phyloP scores from a whole-genome alignment of 2,329 filamentous ascomycete species.

The Botrytis medusae region DNA sequence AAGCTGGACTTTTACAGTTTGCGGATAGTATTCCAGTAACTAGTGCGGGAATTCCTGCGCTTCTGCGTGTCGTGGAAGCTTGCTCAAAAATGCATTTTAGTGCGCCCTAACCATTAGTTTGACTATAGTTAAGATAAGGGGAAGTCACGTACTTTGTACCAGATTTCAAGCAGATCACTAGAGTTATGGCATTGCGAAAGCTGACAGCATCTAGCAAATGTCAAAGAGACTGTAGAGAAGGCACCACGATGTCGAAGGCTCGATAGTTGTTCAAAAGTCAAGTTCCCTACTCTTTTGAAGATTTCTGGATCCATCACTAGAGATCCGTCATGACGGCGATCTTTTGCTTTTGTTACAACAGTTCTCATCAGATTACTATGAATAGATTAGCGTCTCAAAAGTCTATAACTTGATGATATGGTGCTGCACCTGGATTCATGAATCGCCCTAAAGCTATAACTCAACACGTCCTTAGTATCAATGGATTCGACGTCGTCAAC shows the following conservation, averaged over 20 bases:
- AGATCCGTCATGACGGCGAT: slow-evolving; percentile 44
- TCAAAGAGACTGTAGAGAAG: slow-evolving; percentile 88
- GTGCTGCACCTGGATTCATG: slow-evolving; percentile 80
- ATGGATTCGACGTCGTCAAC: slow-evolving; percentile 69
- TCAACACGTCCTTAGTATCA: slow-evolving; percentile 84
- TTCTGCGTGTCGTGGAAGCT: slow-evolving; percentile 81
- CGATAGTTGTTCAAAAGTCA: slow-evolving; percentile 80
- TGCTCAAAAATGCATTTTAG: slow-evolving; percentile 71
- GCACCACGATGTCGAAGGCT: slow-evolving; percentile 86
- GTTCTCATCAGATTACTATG: slow-evolving; percentile 68
- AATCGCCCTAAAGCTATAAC: slow-evolving; percentile 92
- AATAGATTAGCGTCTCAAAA: slow-evolving; percentile 19
- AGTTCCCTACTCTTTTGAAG: slow-evolving; percentile 65
- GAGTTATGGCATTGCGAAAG: slow-evolving; percentile 42
- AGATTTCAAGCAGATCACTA: slow-evolving; percentile 51
- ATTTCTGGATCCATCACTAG: slow-evolving; percentile 53
- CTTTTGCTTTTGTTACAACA: slow-evolving; percentile 52
- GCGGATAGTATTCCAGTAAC: slow-evolving; percentile 78
- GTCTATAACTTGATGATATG: not conserved
- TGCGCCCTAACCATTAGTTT: slow-evolving; percentile 51
- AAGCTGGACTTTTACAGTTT: slow-evolving; percentile 58
- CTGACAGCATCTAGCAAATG: slow-evolving; percentile 79
- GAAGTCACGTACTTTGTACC: slow-evolving; percentile 65
- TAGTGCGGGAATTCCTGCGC: slow-evolving; percentile 86
- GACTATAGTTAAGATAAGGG: slow-evolving; percentile 17